Conservation (phyloP, 2,329 filamentous ascomycete genomes). For the Fusarium sp. region DNA sequence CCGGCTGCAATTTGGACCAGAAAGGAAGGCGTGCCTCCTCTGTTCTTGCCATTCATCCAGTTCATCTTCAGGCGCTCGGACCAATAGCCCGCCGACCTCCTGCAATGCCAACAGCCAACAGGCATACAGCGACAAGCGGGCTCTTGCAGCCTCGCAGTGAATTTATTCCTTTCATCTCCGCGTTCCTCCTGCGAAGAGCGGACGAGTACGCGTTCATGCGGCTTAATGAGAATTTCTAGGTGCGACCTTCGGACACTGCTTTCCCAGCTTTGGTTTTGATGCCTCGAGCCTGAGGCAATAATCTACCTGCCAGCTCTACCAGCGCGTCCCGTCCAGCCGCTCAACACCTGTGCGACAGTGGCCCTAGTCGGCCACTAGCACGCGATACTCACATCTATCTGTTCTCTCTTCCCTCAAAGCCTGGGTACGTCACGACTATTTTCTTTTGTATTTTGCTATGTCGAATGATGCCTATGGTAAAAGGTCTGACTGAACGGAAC, state of each 20-base stretch:
- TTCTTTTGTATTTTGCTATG: constrained; percentile 4
- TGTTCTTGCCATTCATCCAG: constrained; percentile 6
- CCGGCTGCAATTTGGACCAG: background rate
- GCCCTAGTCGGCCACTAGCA: constrained; percentile 7
- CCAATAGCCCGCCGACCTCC: constrained; percentile 38
- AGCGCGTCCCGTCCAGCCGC: background rate
- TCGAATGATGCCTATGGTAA: constrained; percentile 72
- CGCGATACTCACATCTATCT: background rate
- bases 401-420: background rate
- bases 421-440: constrained; percentile 29
- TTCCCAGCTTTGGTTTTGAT: background rate
- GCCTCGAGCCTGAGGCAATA: background rate
- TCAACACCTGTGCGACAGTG: background rate
- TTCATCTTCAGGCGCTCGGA: constrained; percentile 21
- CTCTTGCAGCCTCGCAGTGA: constrained; percentile 33
- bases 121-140: constrained; percentile 9
- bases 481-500: constrained; percentile 69
- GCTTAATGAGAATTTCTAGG: constrained; percentile 4
- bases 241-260: constrained; percentile 1
- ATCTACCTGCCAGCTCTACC: background rate
- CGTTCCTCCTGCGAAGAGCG: constrained; percentile 1
- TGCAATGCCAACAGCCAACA: constrained; percentile 25
- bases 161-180: constrained; percentile 18
- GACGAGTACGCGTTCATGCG: constrained; percentile 1
- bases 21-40: background rate